Percentiles rank a stretch among this genome's conserved stretches.
Evolutionary conservation across 371 early-diverging fungal genomes (phyloP).

Genomic region (Mucor circinelloides): DNA sequence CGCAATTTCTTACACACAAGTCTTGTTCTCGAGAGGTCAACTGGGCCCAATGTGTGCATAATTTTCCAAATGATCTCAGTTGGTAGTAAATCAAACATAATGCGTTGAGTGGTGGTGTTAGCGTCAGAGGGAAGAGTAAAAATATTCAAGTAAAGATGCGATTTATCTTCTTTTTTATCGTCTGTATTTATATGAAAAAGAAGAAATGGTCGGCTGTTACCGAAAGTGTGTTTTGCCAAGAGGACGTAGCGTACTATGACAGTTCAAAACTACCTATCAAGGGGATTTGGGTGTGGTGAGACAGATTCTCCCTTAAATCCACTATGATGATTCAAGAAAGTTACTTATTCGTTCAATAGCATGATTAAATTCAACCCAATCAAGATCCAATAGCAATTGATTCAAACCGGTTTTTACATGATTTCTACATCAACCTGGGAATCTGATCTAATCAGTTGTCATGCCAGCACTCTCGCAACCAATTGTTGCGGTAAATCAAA

Average conservation of each 20-base stretch:
- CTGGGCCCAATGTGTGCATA: background rate
- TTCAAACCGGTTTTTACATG: background rate
- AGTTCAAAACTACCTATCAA: background rate
- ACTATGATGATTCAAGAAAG: background rate
- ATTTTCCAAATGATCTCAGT: slow-evolving; percentile 11
- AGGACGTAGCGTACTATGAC: background rate
- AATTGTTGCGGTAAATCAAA: background rate
- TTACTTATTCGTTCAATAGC: background rate
- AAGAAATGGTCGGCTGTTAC: background rate
- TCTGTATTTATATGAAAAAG: background rate
- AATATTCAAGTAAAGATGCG: background rate
- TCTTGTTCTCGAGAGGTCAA: slow-evolving; percentile 24
- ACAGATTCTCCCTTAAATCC: background rate
- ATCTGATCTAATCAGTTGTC: background rate
- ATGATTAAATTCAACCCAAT: background rate
- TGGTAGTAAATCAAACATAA: background rate
- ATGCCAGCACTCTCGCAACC: background rate
- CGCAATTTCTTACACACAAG: slow-evolving; percentile 16
- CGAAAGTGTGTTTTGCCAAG: background rate
- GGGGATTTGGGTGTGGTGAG: background rate
- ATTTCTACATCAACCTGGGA: background rate
- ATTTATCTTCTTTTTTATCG: background rate
- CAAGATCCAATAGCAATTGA: background rate
- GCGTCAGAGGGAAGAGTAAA: background rate
- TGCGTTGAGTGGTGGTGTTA: background rate